These are phyloP conservation scores for Toxoplasma gondii DNA, from an alignment of 169 alveolate species.

Conservation along the genomic window DNA sequence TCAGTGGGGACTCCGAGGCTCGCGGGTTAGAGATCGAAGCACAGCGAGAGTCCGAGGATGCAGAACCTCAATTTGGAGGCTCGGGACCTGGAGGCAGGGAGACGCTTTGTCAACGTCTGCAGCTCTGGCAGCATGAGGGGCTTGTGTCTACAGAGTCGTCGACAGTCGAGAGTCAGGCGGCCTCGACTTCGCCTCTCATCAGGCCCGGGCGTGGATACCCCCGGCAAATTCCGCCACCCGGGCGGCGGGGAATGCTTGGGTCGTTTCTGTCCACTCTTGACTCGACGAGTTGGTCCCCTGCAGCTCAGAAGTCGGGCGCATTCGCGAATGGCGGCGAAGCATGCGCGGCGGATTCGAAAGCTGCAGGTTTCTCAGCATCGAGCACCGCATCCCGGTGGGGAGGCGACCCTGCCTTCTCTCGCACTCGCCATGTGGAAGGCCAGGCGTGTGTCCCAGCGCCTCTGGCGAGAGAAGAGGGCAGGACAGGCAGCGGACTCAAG, in stretches of 20 bases:
- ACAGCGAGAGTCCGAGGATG: neutral
- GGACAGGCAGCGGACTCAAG: neutral
- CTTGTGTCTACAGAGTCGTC: neutral
- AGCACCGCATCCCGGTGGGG: neutral
- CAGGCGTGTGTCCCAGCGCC: neutral
- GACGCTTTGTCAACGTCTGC: neutral
- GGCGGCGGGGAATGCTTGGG: neutral
- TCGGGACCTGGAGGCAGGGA: neutral
- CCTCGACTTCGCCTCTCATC: neutral
- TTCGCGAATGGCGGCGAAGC: too few relatives aligned
- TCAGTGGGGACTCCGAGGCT: neutral
- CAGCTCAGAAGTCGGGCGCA: neutral
- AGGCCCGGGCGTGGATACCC: neutral
- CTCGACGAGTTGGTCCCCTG: neutral
- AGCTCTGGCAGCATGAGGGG: neutral
- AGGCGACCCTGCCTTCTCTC: neutral
- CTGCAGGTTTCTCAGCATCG: neutral
- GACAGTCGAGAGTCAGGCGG: neutral
- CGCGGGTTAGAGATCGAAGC: neutral
- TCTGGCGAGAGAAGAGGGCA: neutral
- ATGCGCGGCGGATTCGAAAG: neutral
- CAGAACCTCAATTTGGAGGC: neutral
- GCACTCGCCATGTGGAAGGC: neutral
- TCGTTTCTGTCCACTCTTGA: neutral
- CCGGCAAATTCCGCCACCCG: neutral